Evolutionary conservation across 345 rosid genomes (phyloP), one percentile per base, ranked within the genome.

Genomic region (Boechera stricta): DNA sequence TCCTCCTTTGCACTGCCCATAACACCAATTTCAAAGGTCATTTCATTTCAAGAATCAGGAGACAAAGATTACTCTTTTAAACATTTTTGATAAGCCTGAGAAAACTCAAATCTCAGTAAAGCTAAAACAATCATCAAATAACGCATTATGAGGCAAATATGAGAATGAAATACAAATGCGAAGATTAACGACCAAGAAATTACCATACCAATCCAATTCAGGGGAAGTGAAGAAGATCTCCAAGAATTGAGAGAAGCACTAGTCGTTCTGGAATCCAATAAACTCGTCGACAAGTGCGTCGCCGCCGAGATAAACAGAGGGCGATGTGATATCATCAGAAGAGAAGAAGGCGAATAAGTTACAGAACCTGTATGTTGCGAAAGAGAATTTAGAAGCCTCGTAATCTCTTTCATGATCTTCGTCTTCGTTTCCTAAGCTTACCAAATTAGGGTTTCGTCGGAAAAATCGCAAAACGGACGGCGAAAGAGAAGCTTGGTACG

Each of bases 1-100:
- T 89, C 85, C 98, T 92, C 84, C 86, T 89, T 87, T 95, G 99
- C 87, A 72, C 96, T 91, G 84, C 60, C 39, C 63, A 67, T 76
- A 59, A 65, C 15, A 57, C 10, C 5, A 6, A 67, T 45, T n/a
- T 16, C 15, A 11, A 49, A n/a, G 6, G 2, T 15, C 15, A 51
- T 10, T 2, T 39, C 42, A 39, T 3, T 33, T 28, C 8, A 58
- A 53, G 15, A 60, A 10, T 44, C 35, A 47, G 2, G 10, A 21
- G 18, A 51, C 16, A 69, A 47, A 57, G 54, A 5, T 29, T 42
- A 9, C 66, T 62, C 66, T 47, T 53, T 24, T 10, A 1, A 38
- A 39, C 49, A 12, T 21, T 38, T n/a, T 35, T 33, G 62, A 56
- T 13, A 53, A 24, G 15, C 57, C 13, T n/a, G 12, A 7, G 10